Conservation (phyloP, 176 grass and related monocot species). For the Carex parvula region DNA sequence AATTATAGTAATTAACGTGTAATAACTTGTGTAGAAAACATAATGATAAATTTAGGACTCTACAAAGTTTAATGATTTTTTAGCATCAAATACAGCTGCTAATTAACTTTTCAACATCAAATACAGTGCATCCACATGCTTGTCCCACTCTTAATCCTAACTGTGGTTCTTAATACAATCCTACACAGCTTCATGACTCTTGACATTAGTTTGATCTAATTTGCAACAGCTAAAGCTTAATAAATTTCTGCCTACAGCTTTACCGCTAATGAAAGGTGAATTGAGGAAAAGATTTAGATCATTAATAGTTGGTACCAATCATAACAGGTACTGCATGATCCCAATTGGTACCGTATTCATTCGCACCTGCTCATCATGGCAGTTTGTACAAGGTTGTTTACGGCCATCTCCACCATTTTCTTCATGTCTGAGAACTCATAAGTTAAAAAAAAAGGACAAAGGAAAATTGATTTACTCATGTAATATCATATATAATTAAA, state of each 20-base stretch:
- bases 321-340: neutral
- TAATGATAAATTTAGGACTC: neutral
- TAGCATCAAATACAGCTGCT: neutral
- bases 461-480: neutral
- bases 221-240: neutral
- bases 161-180: neutral
- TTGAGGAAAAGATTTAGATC: neutral
- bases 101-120: neutral
- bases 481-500: neutral
- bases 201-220: neutral
- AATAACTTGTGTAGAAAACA: neutral
- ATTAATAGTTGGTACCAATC: neutral
- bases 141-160: neutral
- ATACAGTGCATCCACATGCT: neutral
- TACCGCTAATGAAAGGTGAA: neutral
- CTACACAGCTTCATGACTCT: neutral
- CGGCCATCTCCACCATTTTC: neutral
- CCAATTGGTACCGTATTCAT: neutral
- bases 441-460: neutral
- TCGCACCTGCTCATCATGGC: slow-evolving; percentile 18
- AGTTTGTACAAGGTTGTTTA: slow-evolving; percentile 6
- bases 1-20: neutral
- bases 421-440: neutral
- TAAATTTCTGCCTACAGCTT: neutral
- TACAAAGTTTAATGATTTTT: neutral